phyloP scores from a whole-genome alignment of 495 filamentous ascomycete species.

The Copromyces sp. region DNA sequence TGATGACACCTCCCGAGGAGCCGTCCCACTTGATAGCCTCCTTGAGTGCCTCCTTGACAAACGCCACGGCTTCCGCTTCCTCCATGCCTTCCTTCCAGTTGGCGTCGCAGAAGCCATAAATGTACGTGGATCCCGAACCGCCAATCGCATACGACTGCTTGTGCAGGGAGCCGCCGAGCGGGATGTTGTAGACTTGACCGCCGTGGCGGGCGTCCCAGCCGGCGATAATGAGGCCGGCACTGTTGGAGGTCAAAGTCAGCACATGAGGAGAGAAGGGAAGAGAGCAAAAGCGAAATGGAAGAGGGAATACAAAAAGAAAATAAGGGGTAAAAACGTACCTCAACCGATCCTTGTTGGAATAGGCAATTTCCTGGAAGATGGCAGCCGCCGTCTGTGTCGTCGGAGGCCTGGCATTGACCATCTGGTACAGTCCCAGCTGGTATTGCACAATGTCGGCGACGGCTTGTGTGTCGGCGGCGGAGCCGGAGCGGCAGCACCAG shows the following conservation, averaged over 20 bases:
- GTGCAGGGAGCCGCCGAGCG: conserved; percentile 91
- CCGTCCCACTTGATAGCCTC: conserved; percentile 99
- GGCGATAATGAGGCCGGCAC: conserved; percentile 94
- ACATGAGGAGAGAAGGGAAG: background rate
- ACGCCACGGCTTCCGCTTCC: conserved; percentile 82
- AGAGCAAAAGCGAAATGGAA: background rate
- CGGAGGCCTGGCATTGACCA: conserved; percentile 75
- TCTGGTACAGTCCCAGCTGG: conserved; percentile 84
- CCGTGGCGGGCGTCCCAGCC: conserved; percentile 90
- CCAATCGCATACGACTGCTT: conserved; percentile 95
- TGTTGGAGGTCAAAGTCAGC: conserved; percentile 19
- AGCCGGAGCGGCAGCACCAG: conserved; percentile 97
- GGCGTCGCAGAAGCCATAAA: conserved; percentile 96
- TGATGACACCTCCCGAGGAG: conserved; percentile 94
- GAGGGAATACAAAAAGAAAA: no score
- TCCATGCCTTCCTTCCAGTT: conserved; percentile 95
- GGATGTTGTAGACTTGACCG: conserved; percentile 94
- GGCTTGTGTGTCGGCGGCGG: conserved; percentile 94
- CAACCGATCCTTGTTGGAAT: conserved; percentile 88
- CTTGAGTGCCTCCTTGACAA: conserved; percentile 79
- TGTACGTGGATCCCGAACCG: conserved; percentile 95
- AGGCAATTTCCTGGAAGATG: conserved; percentile 95
- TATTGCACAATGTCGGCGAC: conserved; percentile 97
- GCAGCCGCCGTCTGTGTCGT: conserved; percentile 90
- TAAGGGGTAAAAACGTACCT: conserved; percentile 40